Evolutionary conservation across 768 basidiomycete genomes (phyloP).

Genomic region (Mycena indigotica): DNA sequence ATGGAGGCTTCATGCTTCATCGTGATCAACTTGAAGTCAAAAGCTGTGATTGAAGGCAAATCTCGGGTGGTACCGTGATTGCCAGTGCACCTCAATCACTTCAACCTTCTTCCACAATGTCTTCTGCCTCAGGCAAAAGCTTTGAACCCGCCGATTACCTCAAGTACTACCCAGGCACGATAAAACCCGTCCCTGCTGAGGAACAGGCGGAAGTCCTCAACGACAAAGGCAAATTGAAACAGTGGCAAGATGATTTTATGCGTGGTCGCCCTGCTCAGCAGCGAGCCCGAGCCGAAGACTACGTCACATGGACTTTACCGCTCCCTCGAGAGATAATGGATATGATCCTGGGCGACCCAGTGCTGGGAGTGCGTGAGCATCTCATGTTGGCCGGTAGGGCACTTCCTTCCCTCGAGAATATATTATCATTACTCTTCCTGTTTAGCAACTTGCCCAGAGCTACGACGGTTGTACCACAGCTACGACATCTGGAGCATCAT

Average conservation of each 20-base stretch:
- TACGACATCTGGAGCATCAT: neutral
- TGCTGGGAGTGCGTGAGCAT: slow-evolving; percentile 3
- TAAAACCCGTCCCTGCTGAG: neutral
- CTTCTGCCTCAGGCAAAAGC: neutral
- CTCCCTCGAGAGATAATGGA: slow-evolving; percentile 4
- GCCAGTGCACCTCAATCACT: too few species aligned
- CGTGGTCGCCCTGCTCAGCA: neutral
- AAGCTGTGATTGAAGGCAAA: too few species aligned
- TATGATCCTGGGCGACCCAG: neutral
- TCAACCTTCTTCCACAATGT: too few species aligned
- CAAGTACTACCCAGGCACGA: neutral
- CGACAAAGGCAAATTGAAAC: neutral
- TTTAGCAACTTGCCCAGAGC: neutral
- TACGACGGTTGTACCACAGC: slow-evolving; percentile 1
- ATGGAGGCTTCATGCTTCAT: too few species aligned
- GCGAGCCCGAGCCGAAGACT: slow-evolving; percentile 1
- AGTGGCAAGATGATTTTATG: neutral
- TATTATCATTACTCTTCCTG: neutral
- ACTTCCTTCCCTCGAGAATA: neutral
- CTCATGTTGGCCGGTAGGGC: neutral
- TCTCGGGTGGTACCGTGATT: too few species aligned
- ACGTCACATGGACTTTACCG: neutral
- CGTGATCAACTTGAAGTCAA: too few species aligned
- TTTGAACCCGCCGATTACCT: neutral
- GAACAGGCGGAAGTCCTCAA: neutral